Evolutionary conservation across 805 yeast species (phyloP), one percentile per base, ranked within the genome.

Genomic region (Saccharomyces kudriavzevii): DNA sequence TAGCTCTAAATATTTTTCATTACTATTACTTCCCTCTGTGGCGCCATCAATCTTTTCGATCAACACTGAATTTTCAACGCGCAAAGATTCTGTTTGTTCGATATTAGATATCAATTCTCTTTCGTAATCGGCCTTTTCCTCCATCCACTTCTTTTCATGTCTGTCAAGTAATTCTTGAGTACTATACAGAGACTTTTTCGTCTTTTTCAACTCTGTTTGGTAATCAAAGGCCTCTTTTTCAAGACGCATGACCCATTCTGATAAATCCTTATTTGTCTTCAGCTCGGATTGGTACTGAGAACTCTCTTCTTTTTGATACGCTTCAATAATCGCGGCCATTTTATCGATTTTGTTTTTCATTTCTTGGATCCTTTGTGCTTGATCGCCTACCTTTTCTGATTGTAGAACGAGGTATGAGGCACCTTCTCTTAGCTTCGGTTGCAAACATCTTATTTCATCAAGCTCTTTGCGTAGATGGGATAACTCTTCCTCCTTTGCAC

Each of bases 141-240:
- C 49, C 4, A 71, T 73, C 82, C 84, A 79, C 49, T 75, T 73
- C 28, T 70, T 69, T 52, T 75, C 74, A 8, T 76, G 69, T n/a
- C 65, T 54, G 1, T 58, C 61, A 14, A 80, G 59, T 11, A 68
- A 62, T 2, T 60, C 62, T 43, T 68, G 66, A 1, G 75, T 67
- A 29, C 11, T 35, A 4, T 35, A 8, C 24, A 35, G 8, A 6
- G 43, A 35, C 3, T 22, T 17, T 35, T 35, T 35, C 11, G 22
- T 17, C 11, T 35, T 35, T 9, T 8, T 35, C 24, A 35, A 20
- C 17, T 35, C 43, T 13, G 11, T 17, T 35, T 35, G 43, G 24
- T 8, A 35, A 17, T 17, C 43, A 5, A 4, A 6, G 11, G 22
- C 43, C 11, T 35, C 43, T 3, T 35, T 35, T 35, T 35, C 43